Conservation (phyloP, 495 filamentous ascomycete genomes). For the Lasiosphaeria ovina region DNA sequence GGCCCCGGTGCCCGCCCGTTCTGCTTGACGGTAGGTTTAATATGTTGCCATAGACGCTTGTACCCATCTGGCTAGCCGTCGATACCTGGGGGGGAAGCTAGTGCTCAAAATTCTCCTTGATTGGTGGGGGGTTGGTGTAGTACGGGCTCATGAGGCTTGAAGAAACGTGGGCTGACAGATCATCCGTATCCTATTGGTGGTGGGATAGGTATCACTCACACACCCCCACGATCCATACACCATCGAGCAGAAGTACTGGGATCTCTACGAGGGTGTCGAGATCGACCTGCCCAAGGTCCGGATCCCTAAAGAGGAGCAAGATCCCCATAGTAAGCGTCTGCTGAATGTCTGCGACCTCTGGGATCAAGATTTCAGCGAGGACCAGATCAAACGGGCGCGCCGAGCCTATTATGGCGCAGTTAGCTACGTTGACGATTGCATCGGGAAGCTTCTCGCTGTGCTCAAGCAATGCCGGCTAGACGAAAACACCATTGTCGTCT, state of each 20-base stretch:
- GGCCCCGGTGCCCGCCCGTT: constrained; percentile 68
- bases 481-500: constrained; percentile 80
- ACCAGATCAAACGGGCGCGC: constrained; percentile 74
- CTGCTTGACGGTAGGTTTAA: constrained; percentile 62
- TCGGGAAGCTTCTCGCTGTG: constrained; percentile 71
- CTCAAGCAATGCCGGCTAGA: constrained; percentile 72
- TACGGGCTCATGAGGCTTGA: not conserved
- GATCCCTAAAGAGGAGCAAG: constrained; percentile 74
- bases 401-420: constrained; percentile 87
- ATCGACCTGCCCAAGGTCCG: constrained; percentile 72
- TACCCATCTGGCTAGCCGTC: not conserved
- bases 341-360: constrained; percentile 77
- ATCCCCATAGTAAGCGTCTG: constrained; percentile 76
- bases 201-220: constrained; percentile 70
- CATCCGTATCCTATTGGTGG: constrained; percentile 1
- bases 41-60: not conserved
- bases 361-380: constrained; percentile 72
- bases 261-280: constrained; percentile 81
- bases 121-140: not conserved
- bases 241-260: constrained; percentile 85
- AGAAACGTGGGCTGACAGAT: constrained; percentile 8
- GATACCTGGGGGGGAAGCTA: not conserved
- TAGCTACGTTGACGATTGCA: constrained; percentile 83
- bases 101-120: not conserved
- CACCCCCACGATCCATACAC: constrained; percentile 92